Base-by-base conservation (phyloP, 2,329 filamentous ascomycete species). In the Polytolypa hystricis region DNA sequence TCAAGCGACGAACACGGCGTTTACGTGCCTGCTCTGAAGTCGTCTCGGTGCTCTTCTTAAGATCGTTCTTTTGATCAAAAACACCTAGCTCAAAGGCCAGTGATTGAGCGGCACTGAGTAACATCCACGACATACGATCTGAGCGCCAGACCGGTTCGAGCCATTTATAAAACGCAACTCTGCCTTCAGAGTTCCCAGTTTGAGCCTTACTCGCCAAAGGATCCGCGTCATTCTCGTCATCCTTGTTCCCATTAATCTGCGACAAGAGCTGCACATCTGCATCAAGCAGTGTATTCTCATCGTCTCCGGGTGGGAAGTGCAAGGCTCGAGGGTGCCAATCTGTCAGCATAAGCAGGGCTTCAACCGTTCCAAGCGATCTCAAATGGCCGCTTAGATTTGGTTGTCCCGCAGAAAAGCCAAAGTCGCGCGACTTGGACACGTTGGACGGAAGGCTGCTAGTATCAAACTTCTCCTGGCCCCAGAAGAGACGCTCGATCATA, bases 101-200 rank as follows among this genome's bases (percentile, higher is more conserved):
- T 1, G 86, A 83, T 66, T 89, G 83, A 10, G 85, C 86, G 25
- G 86, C 93, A 52, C 85, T 93, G 19, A 96, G 71, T 10, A 96
- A 67, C 85, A 95, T 95, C 89, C 89, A 95, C 54, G 84, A 93
- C 84, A 95, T 93, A 37, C 86, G 81, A 52, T 95, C 89, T 45
- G 81, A 85, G 49, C 89, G 74, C 85, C 89, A 95, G 6, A 85
- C 89, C 2, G 91, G 91, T 57, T 98, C 91, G 3, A 96, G 74
- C 85, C 91, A 96, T 56, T 85, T 89, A 54, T 94, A 86, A 45
- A 95, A 66, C 2, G 64, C 91, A 18, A 86, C 71, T 56, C 83
- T 80, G 7, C 84, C 85, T 30, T 85, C 84, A 14, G 85, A 73
- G n/a, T 76, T 74, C 19, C 71, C 72, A 18, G 56, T 65, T n/a